Evolutionary conservation across 1,139 yeast species (phyloP).

Genomic region (Magnusiomyces suaveolens): DNA sequence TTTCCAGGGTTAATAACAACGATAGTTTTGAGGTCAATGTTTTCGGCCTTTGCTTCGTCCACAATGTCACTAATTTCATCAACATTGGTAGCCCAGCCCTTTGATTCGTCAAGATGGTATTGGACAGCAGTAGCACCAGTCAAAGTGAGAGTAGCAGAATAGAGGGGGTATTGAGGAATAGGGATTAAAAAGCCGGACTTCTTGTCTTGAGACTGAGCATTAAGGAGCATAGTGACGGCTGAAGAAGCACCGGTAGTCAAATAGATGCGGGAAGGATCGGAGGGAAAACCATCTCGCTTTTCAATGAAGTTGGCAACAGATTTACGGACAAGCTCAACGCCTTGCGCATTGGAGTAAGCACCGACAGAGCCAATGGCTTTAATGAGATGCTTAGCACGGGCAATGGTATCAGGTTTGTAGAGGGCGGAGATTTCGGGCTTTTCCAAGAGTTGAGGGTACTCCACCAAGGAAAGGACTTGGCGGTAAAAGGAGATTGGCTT

Average conservation of each 20-base stretch:
- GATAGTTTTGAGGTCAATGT: conserved; percentile 61
- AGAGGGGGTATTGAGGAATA: conserved; percentile 93
- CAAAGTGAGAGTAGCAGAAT: conserved; percentile 83
- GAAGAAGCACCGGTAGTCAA: conserved; percentile 91
- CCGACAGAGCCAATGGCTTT: conserved; percentile 72
- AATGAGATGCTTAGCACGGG: conserved; percentile 56
- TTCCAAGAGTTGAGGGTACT: conserved; percentile 64
- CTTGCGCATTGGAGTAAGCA: conserved; percentile 91
- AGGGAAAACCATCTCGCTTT: conserved; percentile 55
- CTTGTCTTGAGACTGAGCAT: conserved; percentile 56
- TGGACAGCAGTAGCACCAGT: conserved; percentile 79
- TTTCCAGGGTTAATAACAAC: conserved; percentile 97
- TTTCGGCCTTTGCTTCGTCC: conserved; percentile 42
- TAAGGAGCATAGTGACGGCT: conserved; percentile 70
- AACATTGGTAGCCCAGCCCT: conserved; percentile 78
- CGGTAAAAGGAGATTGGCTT: conserved; percentile 91
- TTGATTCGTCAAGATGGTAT: conserved; percentile 72
- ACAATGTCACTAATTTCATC: conserved; percentile 52
- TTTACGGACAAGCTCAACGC: conserved; percentile 59
- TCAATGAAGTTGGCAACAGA: conserved; percentile 74
- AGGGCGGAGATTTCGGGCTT: conserved; percentile 26
- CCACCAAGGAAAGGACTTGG: conserved; percentile 75
- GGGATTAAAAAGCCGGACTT: conserved; percentile 84
- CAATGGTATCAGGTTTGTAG: conserved; percentile 65
- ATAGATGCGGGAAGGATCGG: conserved; percentile 64